Evolutionary conservation across 768 basidiomycete species (phyloP).

Genomic region (Boletus sp.): DNA sequence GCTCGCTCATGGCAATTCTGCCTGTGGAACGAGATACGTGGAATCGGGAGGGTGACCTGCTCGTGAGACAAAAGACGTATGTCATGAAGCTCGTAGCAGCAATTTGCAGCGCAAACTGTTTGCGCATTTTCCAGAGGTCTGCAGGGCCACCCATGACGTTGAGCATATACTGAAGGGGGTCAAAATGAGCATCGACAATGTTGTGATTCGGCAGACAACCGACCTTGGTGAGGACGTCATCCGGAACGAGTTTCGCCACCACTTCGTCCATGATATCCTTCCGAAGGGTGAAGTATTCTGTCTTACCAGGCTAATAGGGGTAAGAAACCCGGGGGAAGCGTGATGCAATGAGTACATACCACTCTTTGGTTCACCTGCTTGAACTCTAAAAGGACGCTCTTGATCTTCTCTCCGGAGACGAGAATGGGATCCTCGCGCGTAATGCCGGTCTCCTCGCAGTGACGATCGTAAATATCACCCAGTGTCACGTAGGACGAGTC

Average conservation of each 20-base stretch:
- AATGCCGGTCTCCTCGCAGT: slow-evolving; percentile 73
- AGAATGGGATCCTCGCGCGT: slow-evolving; percentile 87
- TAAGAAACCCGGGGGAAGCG: not conserved
- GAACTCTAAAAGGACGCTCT: slow-evolving; percentile 62
- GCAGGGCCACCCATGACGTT: slow-evolving; percentile 78
- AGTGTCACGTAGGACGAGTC: slow-evolving; percentile 90
- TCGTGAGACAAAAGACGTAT: slow-evolving; percentile 79
- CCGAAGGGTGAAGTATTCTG: slow-evolving; percentile 67
- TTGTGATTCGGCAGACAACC: slow-evolving; percentile 7
- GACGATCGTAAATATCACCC: slow-evolving; percentile 92
- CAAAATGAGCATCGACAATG: not conserved
- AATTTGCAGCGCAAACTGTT: slow-evolving; percentile 90
- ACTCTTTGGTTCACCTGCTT: slow-evolving; percentile 45
- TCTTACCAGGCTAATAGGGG: slow-evolving; percentile 49
- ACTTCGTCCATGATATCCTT: slow-evolving; percentile 91
- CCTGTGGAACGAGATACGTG: slow-evolving; percentile 89
- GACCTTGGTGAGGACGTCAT: slow-evolving; percentile 82
- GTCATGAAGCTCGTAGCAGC: slow-evolving; percentile 92
- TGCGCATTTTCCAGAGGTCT: slow-evolving; percentile 95
- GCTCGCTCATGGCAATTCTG: slow-evolving; percentile 87
- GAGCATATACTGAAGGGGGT: slow-evolving; percentile 74
- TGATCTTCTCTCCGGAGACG: slow-evolving; percentile 81
- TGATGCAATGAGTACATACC: slow-evolving; percentile 23
- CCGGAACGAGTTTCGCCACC: slow-evolving; percentile 82
- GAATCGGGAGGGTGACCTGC: slow-evolving; percentile 81